Evolutionary conservation across 176 grass and related monocot species (phyloP).

Genomic region (Cenchrus purpureus): DNA sequence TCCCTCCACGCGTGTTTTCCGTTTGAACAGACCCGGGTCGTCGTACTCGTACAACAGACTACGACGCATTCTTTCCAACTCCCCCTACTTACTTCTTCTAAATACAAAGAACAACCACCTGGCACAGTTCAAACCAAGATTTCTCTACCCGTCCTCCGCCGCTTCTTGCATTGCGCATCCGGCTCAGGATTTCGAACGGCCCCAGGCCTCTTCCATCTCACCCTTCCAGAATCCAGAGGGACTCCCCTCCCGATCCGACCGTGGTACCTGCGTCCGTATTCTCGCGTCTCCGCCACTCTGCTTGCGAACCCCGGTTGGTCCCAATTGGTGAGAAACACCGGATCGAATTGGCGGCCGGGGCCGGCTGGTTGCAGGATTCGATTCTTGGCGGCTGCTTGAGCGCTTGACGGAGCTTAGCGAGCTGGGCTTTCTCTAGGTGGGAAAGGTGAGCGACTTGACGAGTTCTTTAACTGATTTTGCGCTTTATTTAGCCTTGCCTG

Average conservation of each 20-base stretch:
- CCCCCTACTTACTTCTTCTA: constrained; percentile 34
- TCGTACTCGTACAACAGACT: not conserved
- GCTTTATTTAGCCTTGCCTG: constrained; percentile 39
- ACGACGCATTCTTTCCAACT: constrained; percentile 25
- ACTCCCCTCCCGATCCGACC: not conserved
- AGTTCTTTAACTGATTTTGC: constrained; percentile 38
- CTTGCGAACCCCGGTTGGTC: constrained; percentile 3
- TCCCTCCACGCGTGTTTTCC: too few species aligned
- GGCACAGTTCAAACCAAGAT: constrained; percentile 39
- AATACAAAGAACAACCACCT: constrained; percentile 5
- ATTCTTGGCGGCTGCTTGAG: constrained; percentile 29
- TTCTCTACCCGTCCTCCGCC: constrained; percentile 23
- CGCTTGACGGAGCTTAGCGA: constrained; percentile 32
- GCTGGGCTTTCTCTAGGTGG: constrained; percentile 16
- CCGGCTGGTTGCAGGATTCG: not conserved
- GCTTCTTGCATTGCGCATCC: constrained; percentile 31
- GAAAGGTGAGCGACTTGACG: constrained; percentile 39
- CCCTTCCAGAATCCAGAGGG: not conserved
- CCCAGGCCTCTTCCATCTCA: not conserved
- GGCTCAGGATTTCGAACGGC: constrained; percentile 24
- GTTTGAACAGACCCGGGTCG: not conserved
- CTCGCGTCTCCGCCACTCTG: not conserved
- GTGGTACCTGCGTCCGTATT: not conserved
- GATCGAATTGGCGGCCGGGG: constrained; percentile 20
- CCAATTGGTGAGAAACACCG: not conserved